Percentiles rank a stretch among this genome's conserved stretches.
Evolutionary conservation across 2,329 filamentous ascomycete genomes (phyloP).

Genomic region (Sphaerulina populicola): DNA sequence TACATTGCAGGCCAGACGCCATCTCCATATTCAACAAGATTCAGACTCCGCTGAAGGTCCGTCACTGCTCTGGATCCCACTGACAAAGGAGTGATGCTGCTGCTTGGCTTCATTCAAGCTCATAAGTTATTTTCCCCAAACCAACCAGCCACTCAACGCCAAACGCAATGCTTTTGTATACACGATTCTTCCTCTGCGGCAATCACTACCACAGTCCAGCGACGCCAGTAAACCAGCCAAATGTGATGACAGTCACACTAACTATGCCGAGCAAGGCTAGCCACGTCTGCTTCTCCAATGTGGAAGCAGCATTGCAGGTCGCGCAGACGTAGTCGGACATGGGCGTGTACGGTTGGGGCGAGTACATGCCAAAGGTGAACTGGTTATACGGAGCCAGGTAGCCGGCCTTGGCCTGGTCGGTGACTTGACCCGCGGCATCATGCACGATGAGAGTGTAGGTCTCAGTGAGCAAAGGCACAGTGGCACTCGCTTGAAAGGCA

Average conservation of each 20-base stretch:
- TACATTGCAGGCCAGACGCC: background rate
- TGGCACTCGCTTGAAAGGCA: slow-evolving; percentile 43
- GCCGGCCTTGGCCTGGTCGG: slow-evolving; percentile 46
- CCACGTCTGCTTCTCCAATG: slow-evolving; percentile 47
- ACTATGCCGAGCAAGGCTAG: slow-evolving; percentile 50
- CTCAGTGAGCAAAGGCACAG: slow-evolving; percentile 47
- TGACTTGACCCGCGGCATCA: slow-evolving; percentile 48
- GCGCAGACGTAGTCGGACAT: slow-evolving; percentile 42
- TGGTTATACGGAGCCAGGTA: slow-evolving; percentile 46
- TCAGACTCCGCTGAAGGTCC: background rate
- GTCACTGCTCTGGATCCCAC: slow-evolving; percentile 2
- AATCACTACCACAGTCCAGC: slow-evolving; percentile 35
- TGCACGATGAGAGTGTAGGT: slow-evolving; percentile 58
- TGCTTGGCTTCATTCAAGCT: slow-evolving; percentile 1
- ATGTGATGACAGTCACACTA: slow-evolving; percentile 50
- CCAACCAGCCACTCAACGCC: slow-evolving; percentile 12
- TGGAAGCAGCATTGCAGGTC: slow-evolving; percentile 50
- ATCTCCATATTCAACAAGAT: background rate
- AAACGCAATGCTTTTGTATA: slow-evolving; percentile 15
- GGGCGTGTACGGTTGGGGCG: slow-evolving; percentile 45
- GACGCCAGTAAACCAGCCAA: slow-evolving; percentile 45
- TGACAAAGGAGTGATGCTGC: slow-evolving; percentile 16
- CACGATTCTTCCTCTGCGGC: background rate
- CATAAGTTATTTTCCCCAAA: slow-evolving; percentile 2
- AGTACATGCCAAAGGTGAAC: slow-evolving; percentile 57